Evolutionary conservation across 352 stramenopile genomes (phyloP), one percentile per base, ranked within the genome.

Genomic region (Aphanomyces invadans): DNA sequence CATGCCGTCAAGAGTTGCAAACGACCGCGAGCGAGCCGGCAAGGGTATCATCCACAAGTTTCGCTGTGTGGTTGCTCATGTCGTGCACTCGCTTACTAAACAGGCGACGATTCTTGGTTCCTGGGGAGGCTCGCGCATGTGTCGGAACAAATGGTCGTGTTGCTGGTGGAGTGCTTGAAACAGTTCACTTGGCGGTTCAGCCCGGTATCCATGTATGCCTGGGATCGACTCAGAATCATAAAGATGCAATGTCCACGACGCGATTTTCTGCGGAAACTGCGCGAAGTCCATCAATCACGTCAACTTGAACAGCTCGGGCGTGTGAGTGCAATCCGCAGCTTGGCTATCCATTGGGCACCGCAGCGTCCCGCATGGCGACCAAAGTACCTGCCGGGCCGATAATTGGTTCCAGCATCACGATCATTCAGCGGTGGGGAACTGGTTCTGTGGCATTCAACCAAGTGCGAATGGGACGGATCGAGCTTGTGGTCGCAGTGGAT

Each of bases 161-260:
- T 56, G 21, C 19, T 28, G 59, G 39, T 66, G 23, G 36, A 55
- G 25, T 55, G 33, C 46, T 66, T 66, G 28, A 66, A 66, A 42
- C 55, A 66, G 46, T 66, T 66, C 38, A 66, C 7, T 25, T 61
- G 17, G 4, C 46, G 42, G 17, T 54, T 15, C 15, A 66, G 55
- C 26, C n/a, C 19, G 10, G 38, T 45, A n/a, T 21, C 12, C 2
- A 56, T 29, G 19, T 32, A 57, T 25, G 25, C 21, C 29, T 52
- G 5, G 36, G 33, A 1, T 59, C 25, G 11, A 23, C 25, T 19
- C 33, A 66, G 19, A 11, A 21, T 5, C 15, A 12, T 10, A 42
- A 46, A 59, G n/a, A 11, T 7, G 10, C 10, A n/a, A 52, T n/a
- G 33, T 26, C 21, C 26, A 31, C 15, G 33, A 23, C 19, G 59